phyloP scores from a whole-genome alignment of 2,329 filamentous ascomycete genomes.

The Hypocrella siamensis region DNA sequence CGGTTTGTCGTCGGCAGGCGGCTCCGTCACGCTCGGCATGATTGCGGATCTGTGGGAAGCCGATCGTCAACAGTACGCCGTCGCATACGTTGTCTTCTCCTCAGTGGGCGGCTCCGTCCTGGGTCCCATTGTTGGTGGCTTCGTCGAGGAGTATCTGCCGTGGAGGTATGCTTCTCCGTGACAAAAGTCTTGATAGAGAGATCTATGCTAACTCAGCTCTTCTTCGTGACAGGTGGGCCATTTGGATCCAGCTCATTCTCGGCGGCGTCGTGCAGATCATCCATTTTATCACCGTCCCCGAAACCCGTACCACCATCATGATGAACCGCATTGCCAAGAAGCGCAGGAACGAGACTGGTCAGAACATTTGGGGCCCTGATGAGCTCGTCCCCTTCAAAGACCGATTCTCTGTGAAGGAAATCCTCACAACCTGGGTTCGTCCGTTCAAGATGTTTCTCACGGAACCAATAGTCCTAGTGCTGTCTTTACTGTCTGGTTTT shows the following conservation, averaged over 20 bases:
- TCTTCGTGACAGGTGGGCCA: constrained; percentile 37
- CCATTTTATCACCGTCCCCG: constrained; percentile 56
- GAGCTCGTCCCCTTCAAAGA: constrained; percentile 48
- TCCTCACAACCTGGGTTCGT: constrained; percentile 40
- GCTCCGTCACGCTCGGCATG: constrained; percentile 61
- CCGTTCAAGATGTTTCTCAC: constrained; percentile 60
- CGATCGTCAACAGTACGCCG: constrained; percentile 58
- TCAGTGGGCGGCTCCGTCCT: constrained; percentile 65
- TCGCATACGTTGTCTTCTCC: constrained; percentile 63
- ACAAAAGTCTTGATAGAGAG: too few species aligned
- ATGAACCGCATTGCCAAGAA: constrained; percentile 68
- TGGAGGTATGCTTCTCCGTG: constrained; percentile 49
- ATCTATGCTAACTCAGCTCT: neutral
- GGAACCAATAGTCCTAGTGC: constrained; percentile 56
- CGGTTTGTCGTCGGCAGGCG: constrained; percentile 55
- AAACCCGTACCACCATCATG: constrained; percentile 62
- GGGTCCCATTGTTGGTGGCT: constrained; percentile 65
- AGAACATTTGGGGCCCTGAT: constrained; percentile 55
- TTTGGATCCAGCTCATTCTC: constrained; percentile 77
- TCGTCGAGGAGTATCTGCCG: constrained; percentile 47
- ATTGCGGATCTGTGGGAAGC: constrained; percentile 60
- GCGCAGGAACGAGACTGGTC: constrained; percentile 42
- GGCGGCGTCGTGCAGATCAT: constrained; percentile 52
- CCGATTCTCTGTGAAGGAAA: constrained; percentile 41
- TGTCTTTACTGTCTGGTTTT: constrained; percentile 59